Conservation (phyloP, 2,329 filamentous ascomycete species). For the Diaporthe longicolla region DNA sequence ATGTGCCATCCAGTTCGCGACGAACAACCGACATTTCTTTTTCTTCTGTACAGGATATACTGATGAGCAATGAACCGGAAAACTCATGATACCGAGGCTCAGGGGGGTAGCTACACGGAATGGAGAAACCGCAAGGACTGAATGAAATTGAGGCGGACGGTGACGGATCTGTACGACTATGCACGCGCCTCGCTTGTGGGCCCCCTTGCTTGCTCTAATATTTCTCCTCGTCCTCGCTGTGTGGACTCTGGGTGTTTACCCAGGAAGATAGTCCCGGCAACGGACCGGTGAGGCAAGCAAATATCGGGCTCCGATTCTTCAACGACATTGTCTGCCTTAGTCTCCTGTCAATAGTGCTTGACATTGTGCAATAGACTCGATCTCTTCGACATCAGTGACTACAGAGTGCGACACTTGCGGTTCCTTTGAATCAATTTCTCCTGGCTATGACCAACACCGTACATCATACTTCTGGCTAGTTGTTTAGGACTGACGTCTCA, state of each 20-base stretch:
- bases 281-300: conserved; percentile 23
- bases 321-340: conserved; percentile 1
- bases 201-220: conserved; percentile 20
- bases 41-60: conserved; percentile 42
- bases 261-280: conserved; percentile 19
- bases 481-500: background rate
- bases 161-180: conserved; percentile 40
- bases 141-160: conserved; percentile 36
- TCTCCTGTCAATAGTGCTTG: conserved; percentile 23
- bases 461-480: too few species aligned
- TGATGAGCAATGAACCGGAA: conserved; percentile 42
- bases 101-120: background rate
- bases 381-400: background rate
- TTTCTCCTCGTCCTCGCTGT: conserved; percentile 20
- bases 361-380: conserved; percentile 20
- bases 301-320: conserved; percentile 22
- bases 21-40: conserved; percentile 27
- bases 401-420: background rate
- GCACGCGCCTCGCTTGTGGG: conserved; percentile 31
- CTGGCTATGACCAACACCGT: background rate
- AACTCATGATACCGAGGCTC: conserved; percentile 40
- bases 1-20: conserved; percentile 40
- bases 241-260: conserved; percentile 24
- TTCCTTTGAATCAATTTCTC: background rate
- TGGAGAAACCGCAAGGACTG: conserved; percentile 23